Conservation (phyloP, 1,284 basidiomycete genomes). For the Megacollybia platyphylla region DNA sequence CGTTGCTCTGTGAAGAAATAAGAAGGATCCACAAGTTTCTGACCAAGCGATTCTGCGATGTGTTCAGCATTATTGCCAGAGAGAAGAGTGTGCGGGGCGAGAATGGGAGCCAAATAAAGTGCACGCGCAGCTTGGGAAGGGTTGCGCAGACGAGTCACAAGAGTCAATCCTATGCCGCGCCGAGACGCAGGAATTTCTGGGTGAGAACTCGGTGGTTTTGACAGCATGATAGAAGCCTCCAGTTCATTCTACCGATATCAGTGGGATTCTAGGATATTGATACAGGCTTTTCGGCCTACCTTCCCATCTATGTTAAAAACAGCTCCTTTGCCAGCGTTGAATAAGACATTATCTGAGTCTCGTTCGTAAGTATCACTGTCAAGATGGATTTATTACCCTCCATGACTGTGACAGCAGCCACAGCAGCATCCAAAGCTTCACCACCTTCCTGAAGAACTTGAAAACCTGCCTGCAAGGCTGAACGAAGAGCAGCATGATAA, state of each 20-base stretch:
- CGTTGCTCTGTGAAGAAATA: conserved; percentile 67
- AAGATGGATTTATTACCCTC: conserved; percentile 38
- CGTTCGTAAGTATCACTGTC: conserved; percentile 1
- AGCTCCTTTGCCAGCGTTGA: conserved; percentile 70
- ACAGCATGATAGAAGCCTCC: conserved; percentile 70
- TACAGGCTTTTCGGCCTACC: conserved; percentile 20
- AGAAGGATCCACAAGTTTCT: conserved; percentile 50
- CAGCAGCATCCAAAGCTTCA: conserved; percentile 74
- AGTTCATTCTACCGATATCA: conserved; percentile 54
- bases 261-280: background rate
- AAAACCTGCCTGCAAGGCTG: conserved; percentile 52
- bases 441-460: conserved; percentile 50
- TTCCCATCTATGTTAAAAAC: conserved; percentile 73
- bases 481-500: conserved; percentile 43
- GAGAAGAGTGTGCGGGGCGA: conserved; percentile 57
- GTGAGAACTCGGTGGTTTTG: conserved; percentile 54
- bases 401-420: conserved; percentile 60
- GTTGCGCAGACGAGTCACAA: conserved; percentile 58
- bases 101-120: conserved; percentile 51
- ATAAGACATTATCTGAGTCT: conserved; percentile 56
- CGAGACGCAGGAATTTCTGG: conserved; percentile 44
- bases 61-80: conserved; percentile 54
- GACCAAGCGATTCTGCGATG: conserved; percentile 40
- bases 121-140: conserved; percentile 60
- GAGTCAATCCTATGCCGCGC: conserved; percentile 50